Percentiles rank a stretch among this genome's conserved stretches.
phyloP scores from a whole-genome alignment of 1,139 yeast genomes.

The Debaryomycetaceae sp. region DNA sequence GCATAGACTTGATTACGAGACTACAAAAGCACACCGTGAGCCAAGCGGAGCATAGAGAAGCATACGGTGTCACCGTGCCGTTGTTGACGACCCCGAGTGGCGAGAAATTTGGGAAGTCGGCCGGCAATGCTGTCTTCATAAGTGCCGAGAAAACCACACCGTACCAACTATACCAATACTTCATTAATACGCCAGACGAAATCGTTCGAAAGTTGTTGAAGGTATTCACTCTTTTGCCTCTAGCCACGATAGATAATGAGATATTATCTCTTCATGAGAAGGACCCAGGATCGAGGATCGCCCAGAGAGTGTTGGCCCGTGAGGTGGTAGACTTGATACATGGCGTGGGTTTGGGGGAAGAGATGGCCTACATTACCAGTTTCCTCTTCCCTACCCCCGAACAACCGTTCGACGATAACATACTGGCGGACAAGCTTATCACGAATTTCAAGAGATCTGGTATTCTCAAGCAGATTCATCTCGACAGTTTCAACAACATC shows the following conservation, averaged over 20 bases:
- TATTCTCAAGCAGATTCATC: constrained; percentile 43
- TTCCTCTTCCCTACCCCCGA: constrained; percentile 63
- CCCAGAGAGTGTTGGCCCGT: constrained; percentile 73
- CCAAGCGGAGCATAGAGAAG: constrained; percentile 10
- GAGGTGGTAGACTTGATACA: constrained; percentile 87
- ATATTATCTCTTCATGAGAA: constrained; percentile 50
- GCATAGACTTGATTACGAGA: constrained; percentile 80
- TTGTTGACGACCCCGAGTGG: constrained; percentile 85
- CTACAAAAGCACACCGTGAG: constrained; percentile 30
- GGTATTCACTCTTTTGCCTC: constrained; percentile 76
- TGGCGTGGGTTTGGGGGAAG: constrained; percentile 72
- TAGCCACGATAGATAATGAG: constrained; percentile 48
- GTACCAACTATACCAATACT: constrained; percentile 81
- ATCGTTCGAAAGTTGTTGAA: constrained; percentile 68
- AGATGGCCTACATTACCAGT: constrained; percentile 61
- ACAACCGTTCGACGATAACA: constrained; percentile 43
- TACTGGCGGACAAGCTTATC: constrained; percentile 53
- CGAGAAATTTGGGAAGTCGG: constrained; percentile 93
- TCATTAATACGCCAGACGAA: constrained; percentile 75
- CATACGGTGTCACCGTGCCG: constrained; percentile 85
- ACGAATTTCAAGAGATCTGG: constrained; percentile 60
- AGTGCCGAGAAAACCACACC: constrained; percentile 71
- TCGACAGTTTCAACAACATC: constrained; percentile 30
- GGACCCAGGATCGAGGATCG: constrained; percentile 63
- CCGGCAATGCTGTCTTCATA: constrained; percentile 93